Conservation (phyloP, 1,139 yeast species). For the Yamadazyma triangularis region DNA sequence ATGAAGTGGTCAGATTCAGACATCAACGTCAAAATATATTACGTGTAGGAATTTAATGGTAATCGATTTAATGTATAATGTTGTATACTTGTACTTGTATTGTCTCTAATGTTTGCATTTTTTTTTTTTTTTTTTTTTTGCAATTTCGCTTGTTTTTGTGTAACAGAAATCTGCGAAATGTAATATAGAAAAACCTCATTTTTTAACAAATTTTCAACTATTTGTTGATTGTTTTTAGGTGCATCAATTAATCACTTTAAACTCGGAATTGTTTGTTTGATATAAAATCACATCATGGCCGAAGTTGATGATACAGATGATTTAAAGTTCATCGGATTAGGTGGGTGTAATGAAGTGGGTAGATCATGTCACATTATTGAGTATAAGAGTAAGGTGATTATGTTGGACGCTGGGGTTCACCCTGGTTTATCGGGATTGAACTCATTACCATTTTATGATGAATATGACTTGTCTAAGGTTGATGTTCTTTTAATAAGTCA, state of each 20-base stretch:
- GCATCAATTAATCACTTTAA: neutral
- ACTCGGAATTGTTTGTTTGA: neutral
- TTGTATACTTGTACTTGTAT: too few relatives aligned
- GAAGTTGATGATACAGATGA: slow-evolving; percentile 23
- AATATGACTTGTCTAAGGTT: slow-evolving; percentile 81
- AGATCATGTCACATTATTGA: slow-evolving; percentile 91
- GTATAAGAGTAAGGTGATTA: slow-evolving; percentile 91
- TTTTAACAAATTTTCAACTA: too few relatives aligned
- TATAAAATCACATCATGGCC: slow-evolving; percentile 1
- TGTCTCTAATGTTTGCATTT: too few relatives aligned
- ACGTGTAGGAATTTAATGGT: slow-evolving; percentile 64
- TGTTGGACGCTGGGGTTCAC: slow-evolving; percentile 98
- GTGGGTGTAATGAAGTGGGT: slow-evolving; percentile 99
- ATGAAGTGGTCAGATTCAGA: slow-evolving; percentile 81
- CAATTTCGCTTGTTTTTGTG: too few relatives aligned
- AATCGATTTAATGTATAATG: too few relatives aligned
- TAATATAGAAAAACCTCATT: too few relatives aligned
- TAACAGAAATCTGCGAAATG: too few relatives aligned
- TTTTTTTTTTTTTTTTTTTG: too few relatives aligned
- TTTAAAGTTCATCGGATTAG: slow-evolving; percentile 83
- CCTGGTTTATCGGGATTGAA: slow-evolving; percentile 91
- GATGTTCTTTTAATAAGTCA: slow-evolving; percentile 87
- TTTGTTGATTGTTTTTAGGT: too few relatives aligned
- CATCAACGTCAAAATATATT: slow-evolving; percentile 85
- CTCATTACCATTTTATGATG: slow-evolving; percentile 92